Base-by-base conservation (phyloP, 768 basidiomycete genomes). In the Harrya chromipes region DNA sequence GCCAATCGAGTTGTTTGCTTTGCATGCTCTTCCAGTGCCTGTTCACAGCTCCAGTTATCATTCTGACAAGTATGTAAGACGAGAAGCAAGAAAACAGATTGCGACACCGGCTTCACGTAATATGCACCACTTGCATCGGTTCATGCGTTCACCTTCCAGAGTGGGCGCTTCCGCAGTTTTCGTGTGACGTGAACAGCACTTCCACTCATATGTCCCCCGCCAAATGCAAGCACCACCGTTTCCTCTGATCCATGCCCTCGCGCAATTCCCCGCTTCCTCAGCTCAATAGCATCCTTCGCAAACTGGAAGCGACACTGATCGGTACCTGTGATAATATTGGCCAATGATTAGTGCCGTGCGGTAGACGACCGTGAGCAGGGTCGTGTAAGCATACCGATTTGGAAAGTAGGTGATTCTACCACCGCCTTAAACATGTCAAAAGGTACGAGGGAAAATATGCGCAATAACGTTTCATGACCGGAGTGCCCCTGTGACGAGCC, bases 151-250 rank as follows among this genome's bases (percentile, higher is more conserved):
- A 91, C 90, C 62, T 81, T 84, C 74, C 81, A 90, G 62, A 93
- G 78, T 47, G 87, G 88, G 43, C 82, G 87, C 62, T 85, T 87
- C 70, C 85, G 86, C 74, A 85, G 74, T 72, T 94, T 93, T 57
- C 90, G 81, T 40, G 91, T 92, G 64, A 95, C 78, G 67, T 92
- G 89, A 58, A 94, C 90, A 47, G 86, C 81, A 61, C 84, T 90
- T 49, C 78, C 81, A 43, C 76, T 83, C 68, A 74, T 75, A 56
- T 75, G 83, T 58, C 74, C 76, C 53, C 83, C 86, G 50, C 88
- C 88, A 70, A 94, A 92, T 33, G 90, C 90, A 58, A 94, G 75
- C 45, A 95, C 91, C 37, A 94, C 91, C n/a, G 88, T 90, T 71
- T 94, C 91, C 68, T 90, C 88, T 52, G 81, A 83, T 48, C 85